Base-by-base conservation (phyloP, 495 filamentous ascomycete species). In the Gamarada debralockiae region DNA sequence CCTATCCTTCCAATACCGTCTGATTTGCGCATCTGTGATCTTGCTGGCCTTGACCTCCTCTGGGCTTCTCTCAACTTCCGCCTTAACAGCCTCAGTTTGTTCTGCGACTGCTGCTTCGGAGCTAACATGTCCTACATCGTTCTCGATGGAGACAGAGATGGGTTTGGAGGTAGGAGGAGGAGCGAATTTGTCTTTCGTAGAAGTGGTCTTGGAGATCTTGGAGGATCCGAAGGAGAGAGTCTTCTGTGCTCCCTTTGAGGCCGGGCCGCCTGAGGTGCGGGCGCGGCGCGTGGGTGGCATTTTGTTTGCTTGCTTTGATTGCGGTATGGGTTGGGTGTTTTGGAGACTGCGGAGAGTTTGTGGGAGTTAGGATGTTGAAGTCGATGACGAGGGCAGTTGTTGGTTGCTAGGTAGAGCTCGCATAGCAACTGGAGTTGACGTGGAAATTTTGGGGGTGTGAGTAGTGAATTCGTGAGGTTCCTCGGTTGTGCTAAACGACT, bases 151-250 rank as follows among this genome's bases (percentile, higher is more conserved):
- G 14, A 13, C 4, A 13, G 14, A 4, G 14, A 13, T 29, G 4
- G 46, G 31, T 18, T 36, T 44, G n/a, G 22, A 15, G 9, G 25
- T 12, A n/a, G 21, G 41, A 7, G 71, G 68, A 43, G 73, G 64
- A 7, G 64, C 34, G 42, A 53, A 48, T 60, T 87, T 85, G 38
- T 45, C 42, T 48, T 50, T 45, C 23, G 64, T 58, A 25, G 74
- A n/a, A n/a, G n/a, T 69, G 17, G 84, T 72, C 69, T 96, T 96
- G 61, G 87, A 90, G 53, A 95, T 81, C 65, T 82, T 80, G 68
- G 76, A 75, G 64, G 81, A 72, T 68, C 79, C 73, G 71, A 96
- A 95, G 53, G 84, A 82, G 55, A 96, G 79, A 14, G 83, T 91
- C 2, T 83, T 73, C 65, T 96, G 91, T 45, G 69, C 64, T 46